phyloP scores from a whole-genome alignment of 2,329 filamentous ascomycete genomes.

The Ilyonectria mors-panacis region DNA sequence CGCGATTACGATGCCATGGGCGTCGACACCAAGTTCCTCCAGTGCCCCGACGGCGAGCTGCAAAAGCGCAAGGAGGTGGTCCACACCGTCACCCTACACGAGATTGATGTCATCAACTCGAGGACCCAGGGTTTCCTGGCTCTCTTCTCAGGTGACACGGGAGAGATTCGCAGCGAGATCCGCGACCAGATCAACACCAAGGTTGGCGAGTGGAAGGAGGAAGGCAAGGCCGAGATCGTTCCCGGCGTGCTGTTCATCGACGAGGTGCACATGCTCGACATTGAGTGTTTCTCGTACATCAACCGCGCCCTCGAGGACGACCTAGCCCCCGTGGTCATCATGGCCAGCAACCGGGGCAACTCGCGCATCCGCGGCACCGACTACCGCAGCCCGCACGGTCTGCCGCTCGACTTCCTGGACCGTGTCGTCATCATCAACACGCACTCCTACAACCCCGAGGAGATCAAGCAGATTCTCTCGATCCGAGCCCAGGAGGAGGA shows the following conservation, averaged over 20 bases:
- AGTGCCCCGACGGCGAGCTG: constrained; percentile 96
- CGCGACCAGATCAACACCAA: constrained; percentile 99
- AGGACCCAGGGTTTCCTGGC: constrained; percentile 98
- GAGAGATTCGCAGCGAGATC: constrained; percentile 97
- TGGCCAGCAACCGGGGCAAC: constrained; percentile 96
- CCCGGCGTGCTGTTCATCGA: constrained; percentile 98
- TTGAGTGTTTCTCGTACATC: constrained; percentile 99
- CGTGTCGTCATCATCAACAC: constrained; percentile 97
- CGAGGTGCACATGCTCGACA: constrained; percentile 99
- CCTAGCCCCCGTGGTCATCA: constrained; percentile 96
- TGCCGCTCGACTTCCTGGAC: constrained; percentile 96
- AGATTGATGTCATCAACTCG: constrained; percentile 99
- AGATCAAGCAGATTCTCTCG: constrained; percentile 92
- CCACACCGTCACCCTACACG: constrained; percentile 96
- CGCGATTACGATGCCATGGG: constrained; percentile 99
- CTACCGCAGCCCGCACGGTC: constrained; percentile 92
- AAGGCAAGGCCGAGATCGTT: constrained; percentile 98
- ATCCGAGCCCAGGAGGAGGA: constrained; percentile 97
- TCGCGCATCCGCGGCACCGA: constrained; percentile 93
- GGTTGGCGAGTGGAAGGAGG: constrained; percentile 98
- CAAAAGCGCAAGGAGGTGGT: constrained; percentile 98
- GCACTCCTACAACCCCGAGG: constrained; percentile 83
- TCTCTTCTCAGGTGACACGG: constrained; percentile 97
- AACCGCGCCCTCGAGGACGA: constrained; percentile 97
- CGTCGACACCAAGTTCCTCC: constrained; percentile 96